These are phyloP conservation scores for Euphorbia peplus DNA, from an alignment of 345 rosid genomes.

Conservation along the genomic window DNA sequence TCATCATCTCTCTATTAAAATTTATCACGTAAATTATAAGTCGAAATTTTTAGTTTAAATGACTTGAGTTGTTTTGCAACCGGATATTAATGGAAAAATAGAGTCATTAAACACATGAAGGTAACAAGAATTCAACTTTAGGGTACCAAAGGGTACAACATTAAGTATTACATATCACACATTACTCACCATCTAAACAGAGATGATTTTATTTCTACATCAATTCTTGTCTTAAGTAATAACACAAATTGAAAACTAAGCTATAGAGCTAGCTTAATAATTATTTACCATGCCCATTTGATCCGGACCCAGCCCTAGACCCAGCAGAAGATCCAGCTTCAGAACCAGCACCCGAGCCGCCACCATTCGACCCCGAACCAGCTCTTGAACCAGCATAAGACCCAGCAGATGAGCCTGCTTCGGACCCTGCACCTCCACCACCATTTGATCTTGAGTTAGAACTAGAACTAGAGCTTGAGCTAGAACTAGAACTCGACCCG, in stretches of 20 bases:
- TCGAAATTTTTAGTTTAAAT: too few relatives aligned
- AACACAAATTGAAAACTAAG: neutral
- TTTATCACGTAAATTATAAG: too few relatives aligned
- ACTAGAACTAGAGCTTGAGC: constrained; percentile 39
- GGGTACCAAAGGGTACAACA: too few relatives aligned
- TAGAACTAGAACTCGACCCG: constrained; percentile 47
- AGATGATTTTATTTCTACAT: neutral
- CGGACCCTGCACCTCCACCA: constrained; percentile 49
- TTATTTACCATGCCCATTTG: constrained; percentile 26
- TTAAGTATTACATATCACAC: too few relatives aligned
- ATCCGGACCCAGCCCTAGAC: constrained; percentile 49
- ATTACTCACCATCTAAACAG: neutral
- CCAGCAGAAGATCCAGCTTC: constrained; percentile 70
- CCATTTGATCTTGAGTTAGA: constrained; percentile 44
- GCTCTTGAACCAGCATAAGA: constrained; percentile 49
- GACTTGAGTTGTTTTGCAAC: too few relatives aligned
- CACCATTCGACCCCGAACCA: constrained; percentile 7
- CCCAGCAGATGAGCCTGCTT: constrained; percentile 48
- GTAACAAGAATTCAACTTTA: too few relatives aligned
- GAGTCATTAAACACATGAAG: too few relatives aligned
- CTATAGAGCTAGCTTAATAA: neutral
- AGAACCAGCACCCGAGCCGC: constrained; percentile 66
- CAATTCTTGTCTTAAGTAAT: neutral
- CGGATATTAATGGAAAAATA: too few relatives aligned
- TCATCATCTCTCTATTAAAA: too few relatives aligned